Conservation (phyloP, 1,284 basidiomycete genomes). For the Phylloporus gajari region DNA sequence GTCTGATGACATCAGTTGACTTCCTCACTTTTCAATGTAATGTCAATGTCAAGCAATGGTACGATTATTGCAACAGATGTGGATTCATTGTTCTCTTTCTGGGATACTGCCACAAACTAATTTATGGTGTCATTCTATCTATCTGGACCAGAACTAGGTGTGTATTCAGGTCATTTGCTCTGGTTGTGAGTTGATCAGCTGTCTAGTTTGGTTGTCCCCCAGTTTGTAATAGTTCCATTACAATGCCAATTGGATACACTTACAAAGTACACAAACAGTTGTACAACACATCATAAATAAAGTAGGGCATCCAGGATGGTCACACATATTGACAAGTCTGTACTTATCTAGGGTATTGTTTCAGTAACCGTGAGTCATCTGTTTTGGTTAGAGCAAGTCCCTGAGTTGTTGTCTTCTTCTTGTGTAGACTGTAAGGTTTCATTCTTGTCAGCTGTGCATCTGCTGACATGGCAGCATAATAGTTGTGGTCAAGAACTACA, state of each 20-base stretch:
- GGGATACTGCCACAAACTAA: no score
- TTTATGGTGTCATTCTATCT: no score
- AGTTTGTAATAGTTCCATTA: constrained; percentile 45
- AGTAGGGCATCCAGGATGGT: background rate
- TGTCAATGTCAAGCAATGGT: no score
- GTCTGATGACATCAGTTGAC: no score
- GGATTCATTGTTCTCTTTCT: no score
- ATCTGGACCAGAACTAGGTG: constrained; percentile 91
- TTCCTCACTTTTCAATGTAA: no score
- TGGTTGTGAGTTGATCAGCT: constrained; percentile 5
- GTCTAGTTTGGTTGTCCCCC: constrained; percentile 59
- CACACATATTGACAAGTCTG: constrained; percentile 9
- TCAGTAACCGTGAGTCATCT: constrained; percentile 72
- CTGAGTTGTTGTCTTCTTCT: constrained; percentile 5
- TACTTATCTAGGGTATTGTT: constrained; percentile 69
- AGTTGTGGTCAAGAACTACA: constrained; percentile 75
- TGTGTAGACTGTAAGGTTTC: constrained; percentile 73
- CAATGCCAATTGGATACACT: constrained; percentile 15
- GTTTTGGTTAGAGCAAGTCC: constrained; percentile 3
- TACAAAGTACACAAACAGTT: constrained; percentile 47
- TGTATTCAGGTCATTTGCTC: constrained; percentile 21
- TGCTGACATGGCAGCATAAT: constrained; percentile 15
- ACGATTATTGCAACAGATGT: no score
- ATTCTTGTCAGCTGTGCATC: background rate
- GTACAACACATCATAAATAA: constrained; percentile 65